Base-by-base conservation (phyloP, 148 eudicot genomes). In the Nepenthes gracilis region DNA sequence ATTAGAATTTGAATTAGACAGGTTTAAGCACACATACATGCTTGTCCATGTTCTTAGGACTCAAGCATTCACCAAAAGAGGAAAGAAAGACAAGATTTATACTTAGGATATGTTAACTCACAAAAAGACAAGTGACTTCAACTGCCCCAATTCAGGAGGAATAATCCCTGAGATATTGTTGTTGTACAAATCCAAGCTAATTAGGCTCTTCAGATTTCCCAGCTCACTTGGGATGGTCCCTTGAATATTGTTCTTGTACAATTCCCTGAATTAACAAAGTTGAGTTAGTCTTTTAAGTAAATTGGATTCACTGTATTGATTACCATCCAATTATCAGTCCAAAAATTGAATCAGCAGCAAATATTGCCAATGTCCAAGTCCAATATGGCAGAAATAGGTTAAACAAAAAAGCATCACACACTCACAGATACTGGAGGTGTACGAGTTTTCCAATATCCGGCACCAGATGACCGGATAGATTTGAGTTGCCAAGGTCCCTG, bases 401-500 rank as follows among this genome's bases (percentile, higher is more conserved):
- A 49, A 11, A 49, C 38, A 15, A 10, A 33, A 55, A 23, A 9
- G 34, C 10, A 52, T 14, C 33, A 47, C 35, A 63, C n/a, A 79
- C 97, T 79, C 59, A 91, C 97, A 91, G 74, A 74, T 91, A 91
- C 72, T 85, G 96, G 40, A 91, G 93, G 66, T 83, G 83, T 73
- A 81, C 90, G 66, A 91, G 93, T 71, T 75, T 91, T 15, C 83
- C 96, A 60, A 91, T 87, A 36, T 91, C 87, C 55, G 96, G 79
- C 54, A 91, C 87, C 14, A 91, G 72, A 72, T 81, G 87, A 66
- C 97, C 97, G 14, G 93, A 81, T 57, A 91, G 80, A 63, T 83
- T 81, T 61, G 96, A 83, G 68, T 85, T 87, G 52, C 97, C 97
- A 64, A 91, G 82, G 65, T 91, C 97, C 76, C 97, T 91, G 84